These are phyloP conservation scores for Metrosideros polymorpha DNA, from an alignment of 441 rosid species.

Conservation along the genomic window DNA sequence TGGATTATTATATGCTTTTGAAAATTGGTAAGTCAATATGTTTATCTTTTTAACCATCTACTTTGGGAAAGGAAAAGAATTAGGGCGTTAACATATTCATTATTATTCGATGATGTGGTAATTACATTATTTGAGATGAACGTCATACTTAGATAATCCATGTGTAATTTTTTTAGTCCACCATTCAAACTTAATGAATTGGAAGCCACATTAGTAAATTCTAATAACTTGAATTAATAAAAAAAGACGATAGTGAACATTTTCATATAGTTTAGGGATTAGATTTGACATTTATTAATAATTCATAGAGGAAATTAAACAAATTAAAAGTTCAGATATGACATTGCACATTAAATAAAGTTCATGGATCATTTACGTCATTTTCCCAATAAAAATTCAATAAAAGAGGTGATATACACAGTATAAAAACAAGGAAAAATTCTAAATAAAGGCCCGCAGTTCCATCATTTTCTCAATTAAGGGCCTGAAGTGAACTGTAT, in stretches of 20 bases:
- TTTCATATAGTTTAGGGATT: neutral
- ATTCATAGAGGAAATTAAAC: neutral
- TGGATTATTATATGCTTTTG: neutral
- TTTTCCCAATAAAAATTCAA: neutral
- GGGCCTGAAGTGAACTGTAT: too few relatives aligned
- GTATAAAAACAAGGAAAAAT: neutral
- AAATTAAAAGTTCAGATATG: too few relatives aligned
- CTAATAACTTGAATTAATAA: neutral
- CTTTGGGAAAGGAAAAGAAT: neutral
- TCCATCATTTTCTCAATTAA: too few relatives aligned
- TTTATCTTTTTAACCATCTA: neutral
- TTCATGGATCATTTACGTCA: neutral
- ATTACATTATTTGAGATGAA: neutral
- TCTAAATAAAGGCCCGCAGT: too few relatives aligned
- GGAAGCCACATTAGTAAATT: neutral
- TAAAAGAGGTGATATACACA: neutral
- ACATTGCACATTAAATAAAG: neutral
- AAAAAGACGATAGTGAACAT: neutral
- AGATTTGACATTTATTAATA: neutral
- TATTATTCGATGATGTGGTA: neutral
- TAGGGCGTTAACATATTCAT: neutral
- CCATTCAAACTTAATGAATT: neutral
- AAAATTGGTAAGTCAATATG: neutral
- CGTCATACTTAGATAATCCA: neutral
- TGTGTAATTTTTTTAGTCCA: neutral